Evolutionary conservation across 2,329 filamentous ascomycete species (phyloP), one percentile per base, ranked within the genome.

Genomic region (Elsinoe perseae): DNA sequence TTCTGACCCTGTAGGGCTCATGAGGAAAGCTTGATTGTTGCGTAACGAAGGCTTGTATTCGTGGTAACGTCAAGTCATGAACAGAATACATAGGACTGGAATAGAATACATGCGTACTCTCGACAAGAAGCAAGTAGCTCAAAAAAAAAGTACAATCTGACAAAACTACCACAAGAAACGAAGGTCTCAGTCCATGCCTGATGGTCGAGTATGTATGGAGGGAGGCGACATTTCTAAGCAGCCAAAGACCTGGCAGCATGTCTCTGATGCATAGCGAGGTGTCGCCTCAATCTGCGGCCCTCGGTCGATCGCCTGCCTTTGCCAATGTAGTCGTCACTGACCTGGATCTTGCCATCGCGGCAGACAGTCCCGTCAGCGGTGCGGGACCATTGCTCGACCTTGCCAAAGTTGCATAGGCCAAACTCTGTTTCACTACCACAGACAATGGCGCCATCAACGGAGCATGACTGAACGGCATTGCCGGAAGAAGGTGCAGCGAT

Each of bases 311-410:
- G 20, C 20, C 18, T 21, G 21, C 20, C 18, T 30, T 52, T 52
- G 28, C 48, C 48, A 20, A 20, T 12, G 30, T 38, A 52, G 30
- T 52, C 48, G 18, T 52, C 48, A 20, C 48, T 52, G 16, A 36
- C 48, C 30, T 52, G 16, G 54, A 77, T 73, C 54, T 63, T 60
- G 14, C 74, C 74, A 58, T 73, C 69, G 53, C 59, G 58, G 64
- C 75, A 77, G 1, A 66, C 66, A 1, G 74, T 77, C 18, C 74
- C 75, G 6, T 70, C 61, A 3, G 75, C 73, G 14, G 48, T 36
- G 9, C 76, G 72, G 9, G 63, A 58, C 63, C 72, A 70, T 64
- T 65, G 74, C 21, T 71, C 62, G 3, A 74, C 68, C 3, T 63
- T 58, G 56, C 73, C 74, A 54, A 70, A 64, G 62, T 73, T 70